phyloP scores from a whole-genome alignment of 805 yeast genomes.

The Wickerhamomyces mucosus region DNA sequence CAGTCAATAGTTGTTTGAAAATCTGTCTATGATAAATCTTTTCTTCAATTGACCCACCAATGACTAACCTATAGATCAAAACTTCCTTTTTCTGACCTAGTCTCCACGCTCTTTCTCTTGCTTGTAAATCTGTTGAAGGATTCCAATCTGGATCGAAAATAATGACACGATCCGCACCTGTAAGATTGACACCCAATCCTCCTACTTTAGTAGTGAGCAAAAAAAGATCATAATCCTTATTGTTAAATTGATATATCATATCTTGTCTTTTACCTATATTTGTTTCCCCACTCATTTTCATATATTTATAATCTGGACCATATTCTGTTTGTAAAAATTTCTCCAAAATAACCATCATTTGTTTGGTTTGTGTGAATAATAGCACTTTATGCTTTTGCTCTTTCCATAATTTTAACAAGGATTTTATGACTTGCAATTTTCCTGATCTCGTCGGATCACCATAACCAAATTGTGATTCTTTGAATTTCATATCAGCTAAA shows the following conservation, averaged over 20 bases:
- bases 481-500: slow-evolving; percentile 40
- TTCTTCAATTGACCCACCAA: slow-evolving; percentile 93
- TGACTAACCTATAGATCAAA: slow-evolving; percentile 81
- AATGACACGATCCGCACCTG: slow-evolving; percentile 92
- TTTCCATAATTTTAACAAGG: slow-evolving; percentile 68
- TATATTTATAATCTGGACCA: slow-evolving; percentile 33
- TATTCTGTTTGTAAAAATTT: slow-evolving; percentile 39
- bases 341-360: slow-evolving; percentile 86
- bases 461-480: slow-evolving; percentile 25
- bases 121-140: slow-evolving; percentile 95
- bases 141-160: slow-evolving; percentile 98
- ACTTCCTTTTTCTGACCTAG: slow-evolving; percentile 92
- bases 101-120: slow-evolving; percentile 95
- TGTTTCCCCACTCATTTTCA: slow-evolving; percentile 94
- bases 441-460: slow-evolving; percentile 67
- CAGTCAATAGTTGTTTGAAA: slow-evolving; percentile 87
- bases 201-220: slow-evolving; percentile 91
- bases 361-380: slow-evolving; percentile 87
- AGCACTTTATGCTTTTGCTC: slow-evolving; percentile 69
- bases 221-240: slow-evolving; percentile 52
- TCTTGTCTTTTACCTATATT: slow-evolving; percentile 67
- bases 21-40: slow-evolving; percentile 95
- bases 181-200: slow-evolving; percentile 86
- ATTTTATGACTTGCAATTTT: slow-evolving; percentile 80
- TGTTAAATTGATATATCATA: slow-evolving; percentile 75